Percentiles rank a stretch among this genome's conserved stretches.
Evolutionary conservation across 805 yeast genomes (phyloP).

Genomic region (Candida andamanensis): DNA sequence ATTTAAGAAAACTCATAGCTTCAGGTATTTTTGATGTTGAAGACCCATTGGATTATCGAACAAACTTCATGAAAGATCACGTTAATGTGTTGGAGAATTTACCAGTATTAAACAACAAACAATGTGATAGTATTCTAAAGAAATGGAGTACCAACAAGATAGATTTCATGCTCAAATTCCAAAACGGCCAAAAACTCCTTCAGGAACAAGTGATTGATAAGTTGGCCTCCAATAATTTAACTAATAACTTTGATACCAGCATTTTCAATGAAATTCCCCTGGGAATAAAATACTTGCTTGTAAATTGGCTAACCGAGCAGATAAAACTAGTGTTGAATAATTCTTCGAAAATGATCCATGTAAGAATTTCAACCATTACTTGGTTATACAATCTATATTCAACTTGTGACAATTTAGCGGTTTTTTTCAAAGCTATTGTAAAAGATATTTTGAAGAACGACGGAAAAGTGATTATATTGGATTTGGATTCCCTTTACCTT

Average conservation of each 20-base stretch:
- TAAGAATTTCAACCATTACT: constrained; percentile 25
- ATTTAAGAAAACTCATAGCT: constrained; percentile 76
- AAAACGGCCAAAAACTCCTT: constrained; percentile 31
- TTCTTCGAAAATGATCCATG: constrained; percentile 33
- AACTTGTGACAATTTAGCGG: constrained; percentile 36
- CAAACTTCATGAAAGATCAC: constrained; percentile 41
- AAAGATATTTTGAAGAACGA: constrained; percentile 34
- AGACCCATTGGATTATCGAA: constrained; percentile 12
- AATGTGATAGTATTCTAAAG: constrained; percentile 50
- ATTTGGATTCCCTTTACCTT: constrained; percentile 38
- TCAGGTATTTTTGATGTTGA: constrained; percentile 73
- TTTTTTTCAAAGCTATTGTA: constrained; percentile 33
- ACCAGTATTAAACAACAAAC: constrained; percentile 50
- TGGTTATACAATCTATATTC: constrained; percentile 29
- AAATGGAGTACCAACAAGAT: constrained; percentile 38
- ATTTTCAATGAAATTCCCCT: constrained; percentile 23
- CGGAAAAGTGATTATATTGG: constrained; percentile 33
- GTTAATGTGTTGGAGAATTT: constrained; percentile 53
- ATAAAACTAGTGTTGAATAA: constrained; percentile 31
- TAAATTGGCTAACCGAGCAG: constrained; percentile 45
- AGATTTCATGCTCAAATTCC: constrained; percentile 30
- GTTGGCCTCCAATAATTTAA: constrained; percentile 18
- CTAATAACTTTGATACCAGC: constrained; percentile 4
- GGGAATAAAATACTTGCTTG: constrained; percentile 41
- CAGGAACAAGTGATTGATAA: constrained; percentile 28